A percentile compares a stretch with the other conserved stretches of the same genome.
Conservation (phyloP, 2,329 filamentous ascomycete species). For the Monosporascus sp. region DNA sequence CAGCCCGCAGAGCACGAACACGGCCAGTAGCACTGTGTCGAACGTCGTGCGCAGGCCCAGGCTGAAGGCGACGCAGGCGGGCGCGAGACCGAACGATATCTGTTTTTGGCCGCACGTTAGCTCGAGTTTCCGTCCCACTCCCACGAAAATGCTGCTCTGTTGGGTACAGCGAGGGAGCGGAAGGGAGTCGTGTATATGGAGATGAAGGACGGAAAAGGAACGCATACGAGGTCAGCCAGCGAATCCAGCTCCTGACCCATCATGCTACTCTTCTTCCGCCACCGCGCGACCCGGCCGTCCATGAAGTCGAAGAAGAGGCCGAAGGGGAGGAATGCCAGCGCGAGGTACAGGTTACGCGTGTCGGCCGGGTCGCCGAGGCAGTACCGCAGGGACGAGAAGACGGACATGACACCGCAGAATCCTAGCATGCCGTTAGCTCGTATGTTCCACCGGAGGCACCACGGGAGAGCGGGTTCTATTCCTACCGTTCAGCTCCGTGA, state of each 20-base stretch:
- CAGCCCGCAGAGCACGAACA: slow-evolving; percentile 92
- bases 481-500: slow-evolving; percentile 75
- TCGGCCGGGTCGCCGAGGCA: slow-evolving; percentile 67
- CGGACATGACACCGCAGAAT: slow-evolving; percentile 88
- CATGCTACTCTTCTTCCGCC: slow-evolving; percentile 93
- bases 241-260: slow-evolving; percentile 99
- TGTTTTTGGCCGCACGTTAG: slow-evolving; percentile 29
- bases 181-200: background rate
- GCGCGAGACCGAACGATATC: slow-evolving; percentile 94
- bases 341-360: slow-evolving; percentile 69
- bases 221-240: slow-evolving; percentile 79
- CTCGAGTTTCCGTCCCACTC: background rate
- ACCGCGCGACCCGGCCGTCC: slow-evolving; percentile 92
- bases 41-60: slow-evolving; percentile 78
- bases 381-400: slow-evolving; percentile 93
- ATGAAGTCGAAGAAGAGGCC: slow-evolving; percentile 97
- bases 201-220: background rate
- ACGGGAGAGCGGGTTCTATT: background rate
- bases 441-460: too few relatives aligned
- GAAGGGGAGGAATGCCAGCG: slow-evolving; percentile 83
- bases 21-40: slow-evolving; percentile 74
- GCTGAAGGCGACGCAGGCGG: slow-evolving; percentile 80
- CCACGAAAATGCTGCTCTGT: too few relatives aligned
- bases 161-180: background rate
- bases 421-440: slow-evolving; percentile 37